Conservation (phyloP, 177 flowering plant genomes). For the Telopea speciosissima region DNA sequence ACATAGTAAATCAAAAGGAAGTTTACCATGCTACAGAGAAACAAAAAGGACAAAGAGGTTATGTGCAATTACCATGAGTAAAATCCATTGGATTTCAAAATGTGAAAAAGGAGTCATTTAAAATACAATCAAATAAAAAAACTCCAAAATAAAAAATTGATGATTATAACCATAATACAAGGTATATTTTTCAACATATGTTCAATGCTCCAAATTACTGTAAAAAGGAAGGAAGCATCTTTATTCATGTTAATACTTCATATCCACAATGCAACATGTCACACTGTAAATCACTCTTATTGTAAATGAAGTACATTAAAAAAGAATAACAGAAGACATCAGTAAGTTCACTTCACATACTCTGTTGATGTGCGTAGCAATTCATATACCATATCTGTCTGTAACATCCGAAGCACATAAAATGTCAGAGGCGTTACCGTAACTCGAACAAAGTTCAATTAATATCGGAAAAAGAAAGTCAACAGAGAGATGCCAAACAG, state of each 20-base stretch:
- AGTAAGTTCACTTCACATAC: constrained; percentile 40
- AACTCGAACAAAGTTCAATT: background rate
- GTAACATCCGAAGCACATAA: constrained; percentile 16
- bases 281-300: background rate
- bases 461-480: background rate
- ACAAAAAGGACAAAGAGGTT: background rate
- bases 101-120: too few species aligned
- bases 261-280: background rate
- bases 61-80: background rate
- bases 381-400: constrained; percentile 99
- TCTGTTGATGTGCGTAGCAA: constrained; percentile 93
- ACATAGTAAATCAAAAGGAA: background rate
- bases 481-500: background rate
- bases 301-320: constrained; percentile 1
- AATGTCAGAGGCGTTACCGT: background rate
- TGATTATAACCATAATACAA: too few species aligned
- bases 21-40: too few species aligned
- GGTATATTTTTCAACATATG: background rate
- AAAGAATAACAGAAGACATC: background rate
- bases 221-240: constrained; percentile 5
- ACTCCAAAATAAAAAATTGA: background rate
- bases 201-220: background rate
- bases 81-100: too few species aligned
- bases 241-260: background rate
- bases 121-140: background rate